Percentiles rank a stretch among this genome's conserved stretches.
These are phyloP conservation scores for Echinochloa phyllopogon DNA, from an alignment of 176 grass and related monocot genomes.

Conservation along the genomic window DNA sequence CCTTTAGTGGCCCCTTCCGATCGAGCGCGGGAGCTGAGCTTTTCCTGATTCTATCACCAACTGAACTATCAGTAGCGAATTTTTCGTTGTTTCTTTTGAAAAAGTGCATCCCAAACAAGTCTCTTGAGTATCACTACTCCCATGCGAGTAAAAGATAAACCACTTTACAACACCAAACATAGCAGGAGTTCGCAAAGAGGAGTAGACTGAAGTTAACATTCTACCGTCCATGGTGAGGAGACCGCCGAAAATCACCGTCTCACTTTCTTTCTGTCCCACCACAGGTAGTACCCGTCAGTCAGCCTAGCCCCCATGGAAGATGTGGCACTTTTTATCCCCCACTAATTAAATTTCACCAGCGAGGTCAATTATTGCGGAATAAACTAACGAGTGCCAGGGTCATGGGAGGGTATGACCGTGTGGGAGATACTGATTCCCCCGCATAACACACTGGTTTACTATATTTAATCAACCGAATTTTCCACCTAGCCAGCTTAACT, in stretches of 20 bases:
- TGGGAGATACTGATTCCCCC: slow-evolving; percentile 42
- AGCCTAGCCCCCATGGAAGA: background rate
- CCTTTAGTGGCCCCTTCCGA: no score
- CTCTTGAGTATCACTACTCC: background rate
- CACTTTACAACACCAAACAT: background rate
- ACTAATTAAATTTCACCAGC: background rate
- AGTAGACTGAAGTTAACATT: background rate
- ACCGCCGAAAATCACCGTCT: background rate
- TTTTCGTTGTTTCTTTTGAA: background rate
- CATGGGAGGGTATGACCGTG: background rate
- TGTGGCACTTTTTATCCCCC: background rate
- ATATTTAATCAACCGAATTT: background rate
- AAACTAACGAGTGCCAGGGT: slow-evolving; percentile 30
- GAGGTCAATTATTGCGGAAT: slow-evolving; percentile 5
- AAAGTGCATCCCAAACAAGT: background rate
- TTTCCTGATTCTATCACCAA: background rate
- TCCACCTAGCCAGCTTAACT: background rate
- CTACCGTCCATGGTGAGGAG: background rate
- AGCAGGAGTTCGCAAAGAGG: background rate
- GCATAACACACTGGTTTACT: slow-evolving; percentile 23
- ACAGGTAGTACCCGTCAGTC: background rate
- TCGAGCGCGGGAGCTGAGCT: no score
- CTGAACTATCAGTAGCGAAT: background rate
- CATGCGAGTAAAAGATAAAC: background rate
- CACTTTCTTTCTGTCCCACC: background rate